These are phyloP conservation scores for Aspergillus wentii DNA, from an alignment of 495 filamentous ascomycete genomes.

Conservation along the genomic window DNA sequence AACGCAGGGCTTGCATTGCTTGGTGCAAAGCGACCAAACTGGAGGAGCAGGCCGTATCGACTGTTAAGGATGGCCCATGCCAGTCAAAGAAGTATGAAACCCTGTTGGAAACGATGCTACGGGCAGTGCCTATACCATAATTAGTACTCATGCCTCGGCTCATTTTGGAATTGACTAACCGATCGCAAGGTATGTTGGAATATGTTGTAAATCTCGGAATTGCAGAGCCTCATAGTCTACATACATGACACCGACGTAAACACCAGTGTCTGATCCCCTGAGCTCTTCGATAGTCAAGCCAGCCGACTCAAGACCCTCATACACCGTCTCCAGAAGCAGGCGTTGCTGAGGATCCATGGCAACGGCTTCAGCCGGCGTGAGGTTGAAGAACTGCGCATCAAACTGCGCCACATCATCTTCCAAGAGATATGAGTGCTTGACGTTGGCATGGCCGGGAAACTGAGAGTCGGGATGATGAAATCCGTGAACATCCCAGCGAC, in stretches of 20 bases:
- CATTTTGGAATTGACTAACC: no score
- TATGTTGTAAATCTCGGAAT: not conserved
- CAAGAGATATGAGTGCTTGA: conserved; percentile 31
- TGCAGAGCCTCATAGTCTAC: conserved; percentile 34
- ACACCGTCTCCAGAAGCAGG: conserved; percentile 52
- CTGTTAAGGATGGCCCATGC: conserved; percentile 39
- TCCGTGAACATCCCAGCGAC: conserved; percentile 27
- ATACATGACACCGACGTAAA: conserved; percentile 36
- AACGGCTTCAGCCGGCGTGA: conserved; percentile 47
- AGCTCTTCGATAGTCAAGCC: conserved; percentile 27
- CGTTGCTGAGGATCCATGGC: conserved; percentile 44
- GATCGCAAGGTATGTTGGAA: not conserved
- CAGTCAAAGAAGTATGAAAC: conserved; percentile 48
- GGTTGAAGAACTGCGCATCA: conserved; percentile 52
- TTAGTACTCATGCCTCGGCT: no score
- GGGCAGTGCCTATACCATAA: conserved; percentile 41
- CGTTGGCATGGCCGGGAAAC: conserved; percentile 17
- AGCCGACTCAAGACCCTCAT: conserved; percentile 52
- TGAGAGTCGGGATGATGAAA: conserved; percentile 20
- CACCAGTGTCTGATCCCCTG: conserved; percentile 36
- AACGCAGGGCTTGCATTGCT: conserved; percentile 26
- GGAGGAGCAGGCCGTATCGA: conserved; percentile 50
- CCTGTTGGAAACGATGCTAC: conserved; percentile 37
- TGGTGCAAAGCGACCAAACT: conserved; percentile 30
- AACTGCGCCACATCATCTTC: conserved; percentile 35